Percentiles rank a stretch among this genome's conserved stretches.
phyloP scores from a whole-genome alignment of 1,284 basidiomycete genomes.

The Ustilago trichophora region DNA sequence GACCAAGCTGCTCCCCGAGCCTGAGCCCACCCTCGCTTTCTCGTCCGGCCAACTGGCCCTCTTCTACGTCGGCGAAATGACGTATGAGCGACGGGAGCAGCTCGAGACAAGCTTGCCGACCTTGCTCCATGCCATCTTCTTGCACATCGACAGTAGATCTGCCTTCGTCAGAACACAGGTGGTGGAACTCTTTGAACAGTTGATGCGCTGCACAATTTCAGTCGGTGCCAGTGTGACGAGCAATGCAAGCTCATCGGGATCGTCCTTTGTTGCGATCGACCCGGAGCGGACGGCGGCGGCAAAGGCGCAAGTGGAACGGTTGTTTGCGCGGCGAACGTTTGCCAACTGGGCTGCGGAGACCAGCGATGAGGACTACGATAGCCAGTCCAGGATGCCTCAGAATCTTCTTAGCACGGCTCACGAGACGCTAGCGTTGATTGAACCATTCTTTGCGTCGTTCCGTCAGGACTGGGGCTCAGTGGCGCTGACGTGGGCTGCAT shows the following conservation, averaged over 20 bases:
- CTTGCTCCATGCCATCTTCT: slow-evolving; percentile 82
- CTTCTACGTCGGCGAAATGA: slow-evolving; percentile 83
- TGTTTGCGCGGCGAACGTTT: slow-evolving; percentile 31
- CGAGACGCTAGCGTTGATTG: slow-evolving; percentile 28
- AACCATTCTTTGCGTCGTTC: slow-evolving; percentile 65
- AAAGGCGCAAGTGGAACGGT: slow-evolving; percentile 34
- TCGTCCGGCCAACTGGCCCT: slow-evolving; percentile 87
- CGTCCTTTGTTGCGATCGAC: slow-evolving; percentile 16
- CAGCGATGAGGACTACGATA: slow-evolving; percentile 25
- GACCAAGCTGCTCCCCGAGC: slow-evolving; percentile 34
- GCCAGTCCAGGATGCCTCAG: slow-evolving; percentile 27
- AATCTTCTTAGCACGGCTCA: slow-evolving; percentile 28
- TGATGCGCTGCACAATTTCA: slow-evolving; percentile 50
- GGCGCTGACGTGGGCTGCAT: slow-evolving; percentile 84
- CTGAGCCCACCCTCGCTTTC: slow-evolving; percentile 64
- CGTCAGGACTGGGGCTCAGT: slow-evolving; percentile 81
- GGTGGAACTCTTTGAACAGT: slow-evolving; percentile 72
- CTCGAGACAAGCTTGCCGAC: slow-evolving; percentile 76
- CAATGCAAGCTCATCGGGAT: slow-evolving; percentile 4
- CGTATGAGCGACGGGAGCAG: slow-evolving; percentile 81
- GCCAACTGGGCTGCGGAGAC: slow-evolving; percentile 32
- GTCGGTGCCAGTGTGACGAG: slow-evolving; percentile 10
- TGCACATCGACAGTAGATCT: slow-evolving; percentile 82
- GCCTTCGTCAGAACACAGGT: slow-evolving; percentile 77
- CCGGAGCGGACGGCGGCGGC: slow-evolving; percentile 15